Evolutionary conservation across 1,284 basidiomycete genomes (phyloP).

Genomic region (Mycena citricolor): DNA sequence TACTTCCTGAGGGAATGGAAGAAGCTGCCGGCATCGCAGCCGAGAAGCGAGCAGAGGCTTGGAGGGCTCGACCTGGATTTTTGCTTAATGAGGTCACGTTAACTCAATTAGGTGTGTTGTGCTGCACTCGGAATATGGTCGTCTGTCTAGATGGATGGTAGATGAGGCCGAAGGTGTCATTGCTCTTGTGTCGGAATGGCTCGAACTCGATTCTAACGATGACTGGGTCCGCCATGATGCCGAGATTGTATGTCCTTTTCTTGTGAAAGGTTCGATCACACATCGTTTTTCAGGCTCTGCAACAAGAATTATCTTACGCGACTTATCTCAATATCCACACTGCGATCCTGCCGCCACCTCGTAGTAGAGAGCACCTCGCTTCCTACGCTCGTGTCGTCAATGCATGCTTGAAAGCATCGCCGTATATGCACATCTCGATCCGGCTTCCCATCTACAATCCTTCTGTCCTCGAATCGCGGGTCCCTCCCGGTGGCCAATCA

Average conservation of each 20-base stretch:
- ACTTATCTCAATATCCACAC: constrained; percentile 87
- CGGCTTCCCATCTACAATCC: constrained; percentile 85
- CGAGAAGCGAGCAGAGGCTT: constrained; percentile 81
- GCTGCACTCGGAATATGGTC: constrained; percentile 6
- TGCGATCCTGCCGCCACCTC: constrained; percentile 88
- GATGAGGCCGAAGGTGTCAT: constrained; percentile 85
- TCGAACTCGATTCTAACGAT: constrained; percentile 91
- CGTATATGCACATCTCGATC: constrained; percentile 77
- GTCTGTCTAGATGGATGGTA: constrained; percentile 30
- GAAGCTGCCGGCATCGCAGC: constrained; percentile 46
- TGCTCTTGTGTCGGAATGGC: constrained; percentile 87
- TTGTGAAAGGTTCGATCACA: neutral
- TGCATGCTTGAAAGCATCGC: constrained; percentile 67
- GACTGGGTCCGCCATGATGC: constrained; percentile 96
- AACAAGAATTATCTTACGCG: constrained; percentile 92
- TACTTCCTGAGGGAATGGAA: constrained; percentile 44
- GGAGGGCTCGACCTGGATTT: constrained; percentile 85
- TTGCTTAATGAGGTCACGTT: constrained; percentile 86
- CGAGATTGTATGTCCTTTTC: constrained; percentile 70
- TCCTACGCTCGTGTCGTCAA: constrained; percentile 93
- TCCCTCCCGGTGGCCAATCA: constrained; percentile 21
- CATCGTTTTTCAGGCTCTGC: constrained; percentile 66
- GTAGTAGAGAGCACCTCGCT: constrained; percentile 80
- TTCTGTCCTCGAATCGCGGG: constrained; percentile 46
- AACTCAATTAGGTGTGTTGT: constrained; percentile 73